Evolutionary conservation across 495 filamentous ascomycete genomes (phyloP).

Genomic region (Podospora bellae-mahoneyi): DNA sequence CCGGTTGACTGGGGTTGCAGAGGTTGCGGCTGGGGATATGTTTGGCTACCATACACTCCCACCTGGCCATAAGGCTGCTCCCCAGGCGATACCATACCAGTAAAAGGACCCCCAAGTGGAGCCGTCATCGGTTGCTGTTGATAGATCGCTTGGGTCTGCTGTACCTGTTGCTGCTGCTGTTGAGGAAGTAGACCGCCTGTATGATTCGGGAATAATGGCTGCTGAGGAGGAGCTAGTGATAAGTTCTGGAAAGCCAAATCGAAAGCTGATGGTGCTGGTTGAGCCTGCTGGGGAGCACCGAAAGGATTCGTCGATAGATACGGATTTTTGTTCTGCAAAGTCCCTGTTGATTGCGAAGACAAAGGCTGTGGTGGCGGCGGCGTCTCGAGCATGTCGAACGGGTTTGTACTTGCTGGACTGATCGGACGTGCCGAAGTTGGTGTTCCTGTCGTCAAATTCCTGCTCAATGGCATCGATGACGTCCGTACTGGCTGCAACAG

Average conservation of each 20-base stretch:
- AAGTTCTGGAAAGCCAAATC: conserved; percentile 70
- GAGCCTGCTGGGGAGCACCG: conserved; percentile 42
- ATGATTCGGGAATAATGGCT: conserved; percentile 76
- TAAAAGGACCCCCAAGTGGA: conserved; percentile 51
- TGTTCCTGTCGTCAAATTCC: conserved; percentile 44
- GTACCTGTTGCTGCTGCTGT: conserved; percentile 33
- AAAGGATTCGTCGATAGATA: conserved; percentile 52
- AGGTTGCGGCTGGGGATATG: conserved; percentile 47
- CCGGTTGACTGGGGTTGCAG: conserved; percentile 35
- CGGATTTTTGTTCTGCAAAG: conserved; percentile 52
- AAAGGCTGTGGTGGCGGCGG: conserved; percentile 45
- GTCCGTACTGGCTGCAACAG: conserved; percentile 32
- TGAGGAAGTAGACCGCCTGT: conserved; percentile 69
- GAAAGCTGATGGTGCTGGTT: conserved; percentile 38
- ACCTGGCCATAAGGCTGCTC: conserved; percentile 49
- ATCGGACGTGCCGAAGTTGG: conserved; percentile 31
- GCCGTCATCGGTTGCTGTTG: conserved; percentile 53
- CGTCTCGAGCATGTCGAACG: conserved; percentile 59
- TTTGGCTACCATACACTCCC: conserved; percentile 44
- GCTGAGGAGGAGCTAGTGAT: conserved; percentile 56
- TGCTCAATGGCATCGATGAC: conserved; percentile 33
- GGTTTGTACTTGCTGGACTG: conserved; percentile 57
- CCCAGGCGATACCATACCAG: conserved; percentile 55
- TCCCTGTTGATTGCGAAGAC: conserved; percentile 57
- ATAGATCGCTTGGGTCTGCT: background rate